Evolutionary conservation across 2,329 filamentous ascomycete species (phyloP), one percentile per base, ranked within the genome.

Genomic region (Ceratocystis cacaofunesta): DNA sequence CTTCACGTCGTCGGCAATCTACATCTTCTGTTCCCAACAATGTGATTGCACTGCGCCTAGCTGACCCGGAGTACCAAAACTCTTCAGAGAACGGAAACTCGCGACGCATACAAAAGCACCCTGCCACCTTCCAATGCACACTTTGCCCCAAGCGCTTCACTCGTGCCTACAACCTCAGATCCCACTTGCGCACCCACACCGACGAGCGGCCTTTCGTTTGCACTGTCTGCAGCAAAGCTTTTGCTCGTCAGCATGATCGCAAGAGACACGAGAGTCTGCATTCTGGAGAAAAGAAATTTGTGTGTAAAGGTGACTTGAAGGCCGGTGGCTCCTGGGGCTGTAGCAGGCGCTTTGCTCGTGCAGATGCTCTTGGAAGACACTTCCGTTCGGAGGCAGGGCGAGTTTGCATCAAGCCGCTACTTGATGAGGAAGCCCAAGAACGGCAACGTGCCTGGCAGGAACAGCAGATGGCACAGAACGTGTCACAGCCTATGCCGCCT

Each of bases 151-250:
- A 99, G 75, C 85, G 90, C 17, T 99, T 99, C 73, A 99, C 94
- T 0, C 84, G 94, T 66, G 94, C 94, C 0, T 99, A 99, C 77
- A 99, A 99, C 72, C 78, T 99, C 65, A 89, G 94, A 15, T 97
- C 92, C 55, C 94, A 99, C 77, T 76, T 97, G 67, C 88, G 94
- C 60, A 99, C 94, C 0, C 94, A 99, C 73, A 99, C 94, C 0
- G 94, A 99, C 72, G 94, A 99, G 78, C 84, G 94, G 61, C 94
- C 94, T 0, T 99, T 97, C 72, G 92, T 97, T 2, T 99, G 94
- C 73, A 96, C 90, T 0, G 90, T 97, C 7, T 99, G 94, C 70
- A 90, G 90, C 63, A 99, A 99, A 75, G 94, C 94, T 0, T 99
- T 99, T 76, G 94, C 94, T 5, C 87, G 94, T 30, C 94, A 99